Evolutionary conservation across 192 early-diverging fungal genomes (phyloP).

Genomic region (Paraglomus brasilianum): DNA sequence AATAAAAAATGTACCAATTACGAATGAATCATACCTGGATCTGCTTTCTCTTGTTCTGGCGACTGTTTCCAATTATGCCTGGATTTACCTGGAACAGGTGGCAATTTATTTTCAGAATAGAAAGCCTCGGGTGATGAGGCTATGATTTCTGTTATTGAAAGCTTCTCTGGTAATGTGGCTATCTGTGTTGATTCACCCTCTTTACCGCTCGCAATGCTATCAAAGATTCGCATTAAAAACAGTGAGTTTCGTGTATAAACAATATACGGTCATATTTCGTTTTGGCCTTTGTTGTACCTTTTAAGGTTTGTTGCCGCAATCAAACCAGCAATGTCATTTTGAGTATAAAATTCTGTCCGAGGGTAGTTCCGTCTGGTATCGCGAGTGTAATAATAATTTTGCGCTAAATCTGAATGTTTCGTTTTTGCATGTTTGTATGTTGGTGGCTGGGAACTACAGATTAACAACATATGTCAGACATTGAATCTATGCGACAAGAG

Average conservation of each 20-base stretch:
- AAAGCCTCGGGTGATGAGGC: conserved; percentile 47
- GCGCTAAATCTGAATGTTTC: conserved; percentile 62
- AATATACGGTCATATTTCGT: neutral
- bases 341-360: conserved; percentile 76
- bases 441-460: conserved; percentile 42
- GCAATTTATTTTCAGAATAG: conserved; percentile 52
- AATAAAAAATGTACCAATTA: neutral
- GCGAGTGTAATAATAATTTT: conserved; percentile 90
- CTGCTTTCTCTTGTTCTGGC: conserved; percentile 37
- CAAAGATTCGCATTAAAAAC: neutral
- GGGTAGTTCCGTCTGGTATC: conserved; percentile 92
- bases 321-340: conserved; percentile 70
- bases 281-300: conserved; percentile 8
- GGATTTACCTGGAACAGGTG: conserved; percentile 52
- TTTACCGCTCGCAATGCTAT: conserved; percentile 17
- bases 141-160: conserved; percentile 51
- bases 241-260: neutral
- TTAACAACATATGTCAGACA: neutral
- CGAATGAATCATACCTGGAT: conserved; percentile 37
- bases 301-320: conserved; percentile 45
- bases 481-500: neutral
- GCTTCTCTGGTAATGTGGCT: conserved; percentile 33
- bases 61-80: conserved; percentile 49
- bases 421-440: conserved; percentile 54
- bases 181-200: conserved; percentile 5